Conservation (phyloP, 176 grass and related monocot species). For the Triticum urartu region DNA sequence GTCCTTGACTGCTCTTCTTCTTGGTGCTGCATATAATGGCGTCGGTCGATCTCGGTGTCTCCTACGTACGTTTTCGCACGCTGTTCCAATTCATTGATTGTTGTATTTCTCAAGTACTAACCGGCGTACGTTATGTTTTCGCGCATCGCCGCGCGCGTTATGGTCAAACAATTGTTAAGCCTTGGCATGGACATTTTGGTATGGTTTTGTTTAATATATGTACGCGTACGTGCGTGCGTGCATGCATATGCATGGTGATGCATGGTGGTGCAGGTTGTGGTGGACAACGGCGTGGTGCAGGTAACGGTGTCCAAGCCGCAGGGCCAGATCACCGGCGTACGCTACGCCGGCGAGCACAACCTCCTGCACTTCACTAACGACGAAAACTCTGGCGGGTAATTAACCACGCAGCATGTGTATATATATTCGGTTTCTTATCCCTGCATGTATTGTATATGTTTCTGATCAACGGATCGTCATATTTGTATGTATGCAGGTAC, state of each 20-base stretch:
- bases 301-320: conserved; percentile 51
- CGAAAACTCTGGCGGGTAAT: background rate
- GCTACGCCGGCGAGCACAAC: conserved; percentile 37
- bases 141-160: too few species aligned
- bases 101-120: too few species aligned
- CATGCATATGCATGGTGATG: background rate
- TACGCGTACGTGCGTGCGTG: background rate
- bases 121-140: too few species aligned
- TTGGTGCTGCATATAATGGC: background rate
- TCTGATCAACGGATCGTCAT: too few species aligned
- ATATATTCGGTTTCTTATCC: too few species aligned
- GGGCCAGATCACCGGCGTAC: conserved; percentile 47
- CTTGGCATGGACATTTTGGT: too few species aligned
- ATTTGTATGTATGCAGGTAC: conserved; percentile 39
- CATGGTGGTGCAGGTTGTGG: conserved; percentile 36
- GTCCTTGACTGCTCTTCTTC: background rate
- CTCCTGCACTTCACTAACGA: conserved; percentile 16
- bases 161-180: too few species aligned
- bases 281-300: conserved; percentile 63
- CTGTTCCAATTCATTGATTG: too few species aligned
- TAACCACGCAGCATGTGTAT: background rate
- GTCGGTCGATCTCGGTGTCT: background rate
- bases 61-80: too few species aligned
- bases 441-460: too few species aligned
- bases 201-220: background rate